phyloP scores from a whole-genome alignment of 83 land plant genomes.

The Picea abies region DNA sequence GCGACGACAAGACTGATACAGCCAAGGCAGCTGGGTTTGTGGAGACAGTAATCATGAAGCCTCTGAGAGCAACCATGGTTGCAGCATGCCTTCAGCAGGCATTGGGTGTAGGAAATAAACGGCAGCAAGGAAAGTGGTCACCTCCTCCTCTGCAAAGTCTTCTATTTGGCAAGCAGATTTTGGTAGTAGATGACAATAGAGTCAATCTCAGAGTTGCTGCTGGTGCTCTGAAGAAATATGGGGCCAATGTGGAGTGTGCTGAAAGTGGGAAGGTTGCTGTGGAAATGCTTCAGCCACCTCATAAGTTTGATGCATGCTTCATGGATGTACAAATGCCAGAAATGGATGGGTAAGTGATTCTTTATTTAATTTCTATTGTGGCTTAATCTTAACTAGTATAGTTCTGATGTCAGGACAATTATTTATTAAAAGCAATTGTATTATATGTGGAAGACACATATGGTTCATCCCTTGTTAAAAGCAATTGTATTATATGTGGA shows the following conservation, averaged over 20 bases:
- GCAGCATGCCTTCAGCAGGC: constrained; percentile 61
- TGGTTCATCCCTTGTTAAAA: neutral
- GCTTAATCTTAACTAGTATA: neutral
- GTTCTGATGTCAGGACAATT: neutral
- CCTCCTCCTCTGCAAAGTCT: constrained; percentile 47
- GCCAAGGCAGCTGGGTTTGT: constrained; percentile 50
- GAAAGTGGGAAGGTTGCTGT: constrained; percentile 82
- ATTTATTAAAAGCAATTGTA: neutral
- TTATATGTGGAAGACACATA: neutral
- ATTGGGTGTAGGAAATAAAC: constrained; percentile 52
- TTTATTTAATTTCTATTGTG: neutral
- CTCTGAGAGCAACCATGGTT: constrained; percentile 74
- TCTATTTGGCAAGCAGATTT: constrained; percentile 64
- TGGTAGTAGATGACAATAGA: constrained; percentile 89
- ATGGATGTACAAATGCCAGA: constrained; percentile 99
- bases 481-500: neutral
- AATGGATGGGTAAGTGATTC: constrained; percentile 88
- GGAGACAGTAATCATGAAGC: constrained; percentile 66
- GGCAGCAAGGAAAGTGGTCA: constrained; percentile 30
- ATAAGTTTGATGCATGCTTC: constrained; percentile 93
- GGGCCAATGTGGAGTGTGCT: constrained; percentile 77
- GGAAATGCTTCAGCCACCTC: constrained; percentile 79
- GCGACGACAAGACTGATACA: constrained; percentile 18
- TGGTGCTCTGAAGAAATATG: constrained; percentile 92
- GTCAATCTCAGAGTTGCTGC: constrained; percentile 90